Conservation (phyloP, 345 rosid species). For the Bruguiera parviflora region DNA sequence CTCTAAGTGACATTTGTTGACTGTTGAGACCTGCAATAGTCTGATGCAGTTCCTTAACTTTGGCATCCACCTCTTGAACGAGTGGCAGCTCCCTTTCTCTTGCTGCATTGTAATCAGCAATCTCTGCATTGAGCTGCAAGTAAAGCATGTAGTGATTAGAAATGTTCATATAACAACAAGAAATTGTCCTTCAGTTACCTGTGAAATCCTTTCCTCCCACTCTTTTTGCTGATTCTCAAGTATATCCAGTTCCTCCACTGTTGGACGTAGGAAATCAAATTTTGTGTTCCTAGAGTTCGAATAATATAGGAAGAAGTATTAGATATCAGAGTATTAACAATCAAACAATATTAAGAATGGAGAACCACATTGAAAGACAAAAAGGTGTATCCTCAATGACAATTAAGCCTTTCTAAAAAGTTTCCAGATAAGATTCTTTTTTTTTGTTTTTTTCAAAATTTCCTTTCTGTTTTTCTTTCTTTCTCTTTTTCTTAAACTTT, state of each 20-base stretch:
- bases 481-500: too few species aligned
- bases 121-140: conserved; percentile 69
- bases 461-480: too few species aligned
- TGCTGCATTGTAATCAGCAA: conserved; percentile 57
- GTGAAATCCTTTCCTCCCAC: conserved; percentile 57
- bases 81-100: conserved; percentile 65
- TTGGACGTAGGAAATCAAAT: conserved; percentile 53
- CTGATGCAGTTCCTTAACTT: conserved; percentile 61
- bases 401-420: neutral
- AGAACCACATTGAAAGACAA: too few species aligned
- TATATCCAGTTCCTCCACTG: conserved; percentile 51
- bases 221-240: conserved; percentile 68
- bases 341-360: neutral
- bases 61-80: conserved; percentile 60
- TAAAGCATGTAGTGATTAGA: conserved; percentile 20
- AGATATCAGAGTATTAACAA: neutral
- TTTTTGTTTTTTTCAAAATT: too few species aligned
- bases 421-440: too few species aligned
- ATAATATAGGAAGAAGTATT: neutral
- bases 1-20: conserved; percentile 64
- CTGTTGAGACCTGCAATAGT: conserved; percentile 63
- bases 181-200: conserved; percentile 41
- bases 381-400: neutral
- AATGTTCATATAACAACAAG: conserved; percentile 6
- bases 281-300: conserved; percentile 52